A percentile compares a stretch with the other conserved stretches of the same genome.
Evolutionary conservation across 176 grass and related monocot genomes (phyloP).

Genomic region (Carex scoparia): DNA sequence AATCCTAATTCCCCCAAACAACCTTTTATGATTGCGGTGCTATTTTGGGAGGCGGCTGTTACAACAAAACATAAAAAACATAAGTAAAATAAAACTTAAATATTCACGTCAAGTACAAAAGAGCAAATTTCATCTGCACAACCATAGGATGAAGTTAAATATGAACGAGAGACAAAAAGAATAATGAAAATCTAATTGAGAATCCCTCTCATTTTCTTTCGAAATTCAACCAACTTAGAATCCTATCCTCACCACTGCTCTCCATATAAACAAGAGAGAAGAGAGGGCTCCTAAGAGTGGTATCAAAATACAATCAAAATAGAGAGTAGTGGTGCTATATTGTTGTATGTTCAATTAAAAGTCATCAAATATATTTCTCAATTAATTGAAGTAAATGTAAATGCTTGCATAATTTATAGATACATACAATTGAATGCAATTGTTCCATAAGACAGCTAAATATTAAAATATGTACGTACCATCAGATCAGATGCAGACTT

Average conservation of each 20-base stretch:
- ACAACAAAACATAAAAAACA: too few species aligned
- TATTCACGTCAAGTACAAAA: too few species aligned
- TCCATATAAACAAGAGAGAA: neutral
- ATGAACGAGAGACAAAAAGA: too few species aligned
- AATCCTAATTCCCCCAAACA: too few species aligned
- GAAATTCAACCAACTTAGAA: neutral
- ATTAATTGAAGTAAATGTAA: neutral
- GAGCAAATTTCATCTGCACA: too few species aligned
- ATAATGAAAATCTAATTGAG: neutral
- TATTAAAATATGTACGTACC: neutral
- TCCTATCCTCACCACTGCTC: neutral
- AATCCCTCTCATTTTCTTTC: neutral
- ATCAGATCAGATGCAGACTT: slow-evolving; percentile 18
- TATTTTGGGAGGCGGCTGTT: too few species aligned
- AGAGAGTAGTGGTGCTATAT: neutral
- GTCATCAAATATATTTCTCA: neutral
- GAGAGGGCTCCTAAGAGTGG: neutral
- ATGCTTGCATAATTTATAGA: neutral
- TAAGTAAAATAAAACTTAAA: too few species aligned
- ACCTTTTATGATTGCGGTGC: too few species aligned
- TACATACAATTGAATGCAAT: neutral
- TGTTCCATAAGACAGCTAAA: neutral
- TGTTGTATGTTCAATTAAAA: neutral
- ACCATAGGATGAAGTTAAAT: neutral
- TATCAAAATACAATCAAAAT: neutral